Conservation (phyloP, 495 filamentous ascomycete species). For the Trichoderma erinaceum region DNA sequence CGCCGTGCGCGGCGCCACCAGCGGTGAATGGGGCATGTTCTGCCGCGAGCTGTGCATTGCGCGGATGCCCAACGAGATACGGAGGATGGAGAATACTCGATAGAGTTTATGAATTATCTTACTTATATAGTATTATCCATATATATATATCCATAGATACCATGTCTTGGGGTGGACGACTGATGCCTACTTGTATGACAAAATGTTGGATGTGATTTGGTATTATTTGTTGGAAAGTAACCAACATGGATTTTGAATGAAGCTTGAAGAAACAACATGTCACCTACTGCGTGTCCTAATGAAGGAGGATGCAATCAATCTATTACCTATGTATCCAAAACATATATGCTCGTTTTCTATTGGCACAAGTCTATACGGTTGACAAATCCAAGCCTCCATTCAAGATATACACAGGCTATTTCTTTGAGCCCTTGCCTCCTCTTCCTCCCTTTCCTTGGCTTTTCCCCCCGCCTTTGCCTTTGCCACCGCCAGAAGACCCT, state of each 20-base stretch:
- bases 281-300: too few species aligned
- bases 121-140: too few species aligned
- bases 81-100: conserved; percentile 34
- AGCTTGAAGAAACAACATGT: too few species aligned
- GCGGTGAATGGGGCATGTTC: conserved; percentile 47
- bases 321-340: too few species aligned
- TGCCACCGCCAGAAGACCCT: conserved; percentile 42
- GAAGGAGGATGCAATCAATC: too few species aligned
- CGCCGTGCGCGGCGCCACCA: conserved; percentile 46
- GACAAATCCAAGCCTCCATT: neutral
- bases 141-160: too few species aligned
- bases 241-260: too few species aligned
- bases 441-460: conserved; percentile 29
- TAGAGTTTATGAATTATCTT: neutral
- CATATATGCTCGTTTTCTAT: neutral
- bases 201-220: too few species aligned
- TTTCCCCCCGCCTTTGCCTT: conserved; percentile 39
- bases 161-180: too few species aligned
- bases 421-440: conserved; percentile 15
- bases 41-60: conserved; percentile 47
- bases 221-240: too few species aligned
- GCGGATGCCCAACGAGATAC: conserved; percentile 48
- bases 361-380: neutral
- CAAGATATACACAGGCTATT: neutral
- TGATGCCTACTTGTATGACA: too few species aligned